Evolutionary conservation across 2,329 filamentous ascomycete species (phyloP).

Genomic region (Elsinoe arachidis): DNA sequence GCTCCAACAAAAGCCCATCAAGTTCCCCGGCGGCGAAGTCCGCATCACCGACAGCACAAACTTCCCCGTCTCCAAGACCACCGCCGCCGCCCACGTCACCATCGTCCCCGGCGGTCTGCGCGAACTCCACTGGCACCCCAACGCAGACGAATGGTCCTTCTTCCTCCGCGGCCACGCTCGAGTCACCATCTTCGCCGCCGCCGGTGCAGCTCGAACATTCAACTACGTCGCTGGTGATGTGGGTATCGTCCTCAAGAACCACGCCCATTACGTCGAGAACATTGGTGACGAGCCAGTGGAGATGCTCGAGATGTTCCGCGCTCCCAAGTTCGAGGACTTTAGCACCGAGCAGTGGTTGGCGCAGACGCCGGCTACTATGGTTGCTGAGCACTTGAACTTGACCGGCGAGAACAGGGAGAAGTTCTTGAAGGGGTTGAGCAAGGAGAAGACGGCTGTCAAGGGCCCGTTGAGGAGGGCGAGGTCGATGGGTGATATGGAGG

Average conservation of each 20-base stretch:
- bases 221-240: constrained; percentile 69
- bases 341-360: constrained; percentile 61
- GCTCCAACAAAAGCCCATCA: constrained; percentile 58
- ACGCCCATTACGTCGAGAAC: constrained; percentile 77
- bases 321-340: constrained; percentile 51
- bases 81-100: constrained; percentile 62
- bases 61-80: constrained; percentile 64
- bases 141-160: constrained; percentile 46
- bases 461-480: constrained; percentile 7
- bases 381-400: constrained; percentile 25
- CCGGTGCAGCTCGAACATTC: constrained; percentile 63
- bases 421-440: constrained; percentile 1
- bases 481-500: constrained; percentile 14
- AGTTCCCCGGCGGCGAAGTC: constrained; percentile 60
- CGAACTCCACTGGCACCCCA: constrained; percentile 78
- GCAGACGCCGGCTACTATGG: constrained; percentile 54
- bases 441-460: constrained; percentile 16
- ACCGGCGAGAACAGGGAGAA: constrained; percentile 1
- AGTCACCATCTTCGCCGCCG: constrained; percentile 64
- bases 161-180: constrained; percentile 65
- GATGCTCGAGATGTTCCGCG: constrained; percentile 67
- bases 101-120: constrained; percentile 64
- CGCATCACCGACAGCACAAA: constrained; percentile 68
- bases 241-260: constrained; percentile 65
- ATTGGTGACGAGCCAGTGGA: constrained; percentile 66